phyloP scores from a whole-genome alignment of 2,329 filamentous ascomycete genomes.

The Cladosporium sp. region DNA sequence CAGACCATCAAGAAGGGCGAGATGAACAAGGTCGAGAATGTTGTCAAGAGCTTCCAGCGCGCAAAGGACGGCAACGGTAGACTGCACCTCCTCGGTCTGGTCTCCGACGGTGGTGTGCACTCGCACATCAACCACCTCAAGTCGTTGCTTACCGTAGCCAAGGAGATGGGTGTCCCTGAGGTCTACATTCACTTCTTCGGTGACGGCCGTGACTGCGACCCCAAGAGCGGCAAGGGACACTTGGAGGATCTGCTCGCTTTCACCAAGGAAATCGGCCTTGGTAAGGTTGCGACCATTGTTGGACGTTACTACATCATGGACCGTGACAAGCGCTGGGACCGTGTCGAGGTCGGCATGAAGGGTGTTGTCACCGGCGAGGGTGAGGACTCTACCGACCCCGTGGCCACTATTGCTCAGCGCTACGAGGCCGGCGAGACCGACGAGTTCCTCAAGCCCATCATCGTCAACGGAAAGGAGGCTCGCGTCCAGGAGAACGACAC shows the following conservation, averaged over 20 bases:
- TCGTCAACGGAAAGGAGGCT: constrained; percentile 78
- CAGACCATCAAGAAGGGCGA: constrained; percentile 82
- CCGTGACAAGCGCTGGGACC: constrained; percentile 98
- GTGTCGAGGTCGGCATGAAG: constrained; percentile 83
- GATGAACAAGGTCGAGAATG: constrained; percentile 68
- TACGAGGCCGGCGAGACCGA: constrained; percentile 88
- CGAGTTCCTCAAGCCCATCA: constrained; percentile 97
- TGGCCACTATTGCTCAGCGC: constrained; percentile 78
- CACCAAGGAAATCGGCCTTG: constrained; percentile 76
- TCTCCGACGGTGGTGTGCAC: constrained; percentile 94
- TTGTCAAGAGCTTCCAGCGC: constrained; percentile 70
- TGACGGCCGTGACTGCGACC: constrained; percentile 95
- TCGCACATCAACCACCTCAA: constrained; percentile 92
- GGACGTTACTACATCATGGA: constrained; percentile 99
- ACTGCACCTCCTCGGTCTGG: constrained; percentile 84
- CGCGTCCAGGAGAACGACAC: constrained; percentile 90
- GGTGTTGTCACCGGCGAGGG: constrained; percentile 82
- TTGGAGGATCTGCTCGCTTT: constrained; percentile 80
- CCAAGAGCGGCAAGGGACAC: constrained; percentile 84
- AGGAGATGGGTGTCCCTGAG: constrained; percentile 78
- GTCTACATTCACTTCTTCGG: constrained; percentile 99
- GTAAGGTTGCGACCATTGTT: constrained; percentile 86
- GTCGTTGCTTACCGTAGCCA: constrained; percentile 80
- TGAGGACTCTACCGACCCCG: constrained; percentile 76
- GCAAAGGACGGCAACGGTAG: constrained; percentile 87